Percentiles rank a stretch among this genome's conserved stretches.
These are phyloP conservation scores for Phalaenopsis aphrodite DNA, from an alignment of 106 monocot genomes.

Conservation along the genomic window DNA sequence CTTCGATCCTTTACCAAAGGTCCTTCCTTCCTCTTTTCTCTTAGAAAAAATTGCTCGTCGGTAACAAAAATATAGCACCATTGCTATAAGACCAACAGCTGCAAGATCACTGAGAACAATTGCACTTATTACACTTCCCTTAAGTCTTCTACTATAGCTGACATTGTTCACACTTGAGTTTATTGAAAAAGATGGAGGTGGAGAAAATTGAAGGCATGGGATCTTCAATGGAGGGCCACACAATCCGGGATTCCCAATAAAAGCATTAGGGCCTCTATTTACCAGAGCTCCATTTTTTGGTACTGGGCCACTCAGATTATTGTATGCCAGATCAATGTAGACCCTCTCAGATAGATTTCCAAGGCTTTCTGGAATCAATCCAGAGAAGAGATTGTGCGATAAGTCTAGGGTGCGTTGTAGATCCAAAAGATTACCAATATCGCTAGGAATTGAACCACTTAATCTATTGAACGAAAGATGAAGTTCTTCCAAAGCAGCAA, in stretches of 20 bases:
- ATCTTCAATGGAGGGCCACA: conserved; percentile 51
- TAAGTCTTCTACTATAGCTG: neutral
- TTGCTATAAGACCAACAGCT: neutral
- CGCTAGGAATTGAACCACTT: conserved; percentile 27
- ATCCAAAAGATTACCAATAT: conserved; percentile 23
- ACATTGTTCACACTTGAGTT: neutral
- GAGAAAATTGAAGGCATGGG: conserved; percentile 12
- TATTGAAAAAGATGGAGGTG: conserved; percentile 1
- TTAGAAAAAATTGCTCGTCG: conserved; percentile 4
- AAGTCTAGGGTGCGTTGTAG: conserved; percentile 40
- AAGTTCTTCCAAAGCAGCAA: conserved; percentile 11
- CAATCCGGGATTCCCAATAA: conserved; percentile 34
- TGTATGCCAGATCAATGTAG: conserved; percentile 41
- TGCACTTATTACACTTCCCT: neutral
- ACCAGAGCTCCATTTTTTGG: conserved; percentile 41
- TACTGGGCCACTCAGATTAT: conserved; percentile 55
- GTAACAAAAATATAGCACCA: conserved; percentile 5
- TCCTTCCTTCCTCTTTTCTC: neutral
- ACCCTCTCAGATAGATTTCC: conserved; percentile 38
- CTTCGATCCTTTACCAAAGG: conserved; percentile 1
- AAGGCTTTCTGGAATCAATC: conserved; percentile 32
- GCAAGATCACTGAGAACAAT: conserved; percentile 5
- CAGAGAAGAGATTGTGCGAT: conserved; percentile 42
- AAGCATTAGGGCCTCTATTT: conserved; percentile 54
- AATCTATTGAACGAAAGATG: conserved; percentile 43